Evolutionary conservation across 352 stramenopile genomes (phyloP).

Genomic region (Globisporangium barbulae): DNA sequence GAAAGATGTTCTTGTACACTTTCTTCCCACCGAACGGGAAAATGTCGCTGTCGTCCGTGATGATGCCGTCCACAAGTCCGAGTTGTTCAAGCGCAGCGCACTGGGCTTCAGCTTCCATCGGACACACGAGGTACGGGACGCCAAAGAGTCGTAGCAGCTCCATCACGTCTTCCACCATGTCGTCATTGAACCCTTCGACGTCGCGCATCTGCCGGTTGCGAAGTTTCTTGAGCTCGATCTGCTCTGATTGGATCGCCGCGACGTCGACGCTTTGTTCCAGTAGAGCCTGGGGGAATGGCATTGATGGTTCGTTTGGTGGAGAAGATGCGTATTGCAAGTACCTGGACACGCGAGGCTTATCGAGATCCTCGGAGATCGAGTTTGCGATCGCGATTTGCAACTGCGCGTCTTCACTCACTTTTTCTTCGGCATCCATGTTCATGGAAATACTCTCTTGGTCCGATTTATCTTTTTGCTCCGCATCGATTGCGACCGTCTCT

Average conservation of each 20-base stretch:
- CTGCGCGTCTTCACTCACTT: constrained; percentile 21
- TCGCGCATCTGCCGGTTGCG: constrained; percentile 84
- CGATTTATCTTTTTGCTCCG: background rate
- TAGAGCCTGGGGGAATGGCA: background rate
- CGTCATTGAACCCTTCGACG: constrained; percentile 93
- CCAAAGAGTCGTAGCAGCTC: constrained; percentile 96
- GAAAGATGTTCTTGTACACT: constrained; percentile 99
- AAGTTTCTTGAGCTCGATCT: constrained; percentile 73
- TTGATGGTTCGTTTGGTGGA: background rate
- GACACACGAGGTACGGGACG: constrained; percentile 98
- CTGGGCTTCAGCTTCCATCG: constrained; percentile 99
- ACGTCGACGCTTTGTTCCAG: constrained; percentile 26
- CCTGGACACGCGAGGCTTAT: constrained; percentile 20
- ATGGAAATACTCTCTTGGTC: background rate
- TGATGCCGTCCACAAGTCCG: constrained; percentile 96
- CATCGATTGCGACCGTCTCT: background rate
- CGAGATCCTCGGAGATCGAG: constrained; percentile 30
- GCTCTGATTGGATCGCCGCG: constrained; percentile 44
- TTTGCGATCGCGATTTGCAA: constrained; percentile 30
- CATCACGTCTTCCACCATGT: constrained; percentile 98
- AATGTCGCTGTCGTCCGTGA: constrained; percentile 97
- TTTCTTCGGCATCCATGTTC: constrained; percentile 3
- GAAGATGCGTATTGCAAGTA: constrained; percentile 50
- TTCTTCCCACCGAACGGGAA: constrained; percentile 92
- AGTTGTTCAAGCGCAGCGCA: constrained; percentile 95